Conservation (phyloP, 805 yeast genomes). For the Blastobotrys terrestris region DNA sequence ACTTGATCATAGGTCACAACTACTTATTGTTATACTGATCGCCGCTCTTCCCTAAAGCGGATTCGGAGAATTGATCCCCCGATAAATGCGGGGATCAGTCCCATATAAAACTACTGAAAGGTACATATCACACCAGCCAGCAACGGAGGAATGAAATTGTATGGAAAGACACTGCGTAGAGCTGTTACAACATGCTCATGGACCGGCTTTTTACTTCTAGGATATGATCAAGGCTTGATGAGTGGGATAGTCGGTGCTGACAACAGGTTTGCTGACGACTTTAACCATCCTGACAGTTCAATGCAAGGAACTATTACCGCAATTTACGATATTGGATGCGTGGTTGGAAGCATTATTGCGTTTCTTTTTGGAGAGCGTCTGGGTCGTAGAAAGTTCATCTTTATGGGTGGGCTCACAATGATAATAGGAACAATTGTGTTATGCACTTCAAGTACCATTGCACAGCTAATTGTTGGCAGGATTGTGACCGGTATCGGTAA, state of each 20-base stretch:
- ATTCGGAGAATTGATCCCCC: not conserved
- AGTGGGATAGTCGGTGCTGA: conserved; percentile 16
- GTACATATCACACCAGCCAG: not conserved
- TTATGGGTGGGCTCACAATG: conserved; percentile 41
- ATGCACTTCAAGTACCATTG: conserved; percentile 24
- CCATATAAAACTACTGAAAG: no score
- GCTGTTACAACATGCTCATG: not conserved
- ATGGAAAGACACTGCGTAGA: not conserved
- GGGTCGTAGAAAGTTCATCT: conserved; percentile 41
- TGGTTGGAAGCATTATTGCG: conserved; percentile 40
- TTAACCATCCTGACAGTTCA: conserved; percentile 4
- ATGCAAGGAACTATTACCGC: conserved; percentile 12
- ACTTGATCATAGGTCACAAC: no score
- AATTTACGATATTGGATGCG: conserved; percentile 42
- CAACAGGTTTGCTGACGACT: conserved; percentile 1
- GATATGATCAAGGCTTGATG: conserved; percentile 30
- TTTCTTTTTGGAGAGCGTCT: conserved; percentile 41
- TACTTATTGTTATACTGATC: no score
- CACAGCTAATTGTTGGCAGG: conserved; percentile 44
- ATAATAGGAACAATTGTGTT: conserved; percentile 43
- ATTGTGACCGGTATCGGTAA: conserved; percentile 66
- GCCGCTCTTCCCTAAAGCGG: not conserved
- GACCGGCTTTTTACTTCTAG: conserved; percentile 30
- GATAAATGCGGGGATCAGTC: not conserved
- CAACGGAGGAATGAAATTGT: not conserved